phyloP scores from a whole-genome alignment of 164 flowering plant species.

The Chloranthus sessilifolius region DNA sequence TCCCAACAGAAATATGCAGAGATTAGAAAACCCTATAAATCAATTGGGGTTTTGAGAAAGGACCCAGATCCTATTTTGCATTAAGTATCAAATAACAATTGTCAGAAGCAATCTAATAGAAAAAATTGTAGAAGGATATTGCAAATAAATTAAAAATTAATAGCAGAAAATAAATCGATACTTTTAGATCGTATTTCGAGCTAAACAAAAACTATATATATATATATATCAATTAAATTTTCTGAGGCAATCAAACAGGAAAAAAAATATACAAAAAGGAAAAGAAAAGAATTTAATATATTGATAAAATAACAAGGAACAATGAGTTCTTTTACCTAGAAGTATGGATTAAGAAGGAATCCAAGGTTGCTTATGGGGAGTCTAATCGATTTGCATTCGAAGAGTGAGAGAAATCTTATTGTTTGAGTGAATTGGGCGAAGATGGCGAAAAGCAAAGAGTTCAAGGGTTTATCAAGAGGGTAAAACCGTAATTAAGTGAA shows the following conservation, averaged over 20 bases:
- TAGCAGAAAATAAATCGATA: too few species aligned
- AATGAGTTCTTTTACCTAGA: conserved; percentile 14
- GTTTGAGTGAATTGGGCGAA: too few species aligned
- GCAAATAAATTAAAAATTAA: too few species aligned
- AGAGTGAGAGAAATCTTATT: too few species aligned
- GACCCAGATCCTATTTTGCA: conserved; percentile 8
- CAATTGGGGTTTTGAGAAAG: conserved; percentile 1
- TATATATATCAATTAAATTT: too few species aligned
- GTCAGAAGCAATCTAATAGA: conserved; percentile 3
- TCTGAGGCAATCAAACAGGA: too few species aligned
- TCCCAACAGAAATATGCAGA: background rate
- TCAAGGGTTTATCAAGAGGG: too few species aligned
- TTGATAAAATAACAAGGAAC: background rate
- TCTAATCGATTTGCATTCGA: conserved; percentile 6
- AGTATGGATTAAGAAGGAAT: conserved; percentile 4
- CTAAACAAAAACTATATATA: background rate
- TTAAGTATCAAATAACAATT: background rate
- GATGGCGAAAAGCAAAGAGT: too few species aligned
- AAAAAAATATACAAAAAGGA: too few species aligned
- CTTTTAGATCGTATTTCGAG: too few species aligned
- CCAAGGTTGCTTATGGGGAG: conserved; percentile 10
- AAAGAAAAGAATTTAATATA: background rate
- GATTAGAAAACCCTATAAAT: conserved; percentile 5
- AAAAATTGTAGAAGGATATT: too few species aligned
- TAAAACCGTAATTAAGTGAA: too few species aligned